phyloP scores from a whole-genome alignment of 2,329 filamentous ascomycete genomes.

The Cyphellophora attinorum region DNA sequence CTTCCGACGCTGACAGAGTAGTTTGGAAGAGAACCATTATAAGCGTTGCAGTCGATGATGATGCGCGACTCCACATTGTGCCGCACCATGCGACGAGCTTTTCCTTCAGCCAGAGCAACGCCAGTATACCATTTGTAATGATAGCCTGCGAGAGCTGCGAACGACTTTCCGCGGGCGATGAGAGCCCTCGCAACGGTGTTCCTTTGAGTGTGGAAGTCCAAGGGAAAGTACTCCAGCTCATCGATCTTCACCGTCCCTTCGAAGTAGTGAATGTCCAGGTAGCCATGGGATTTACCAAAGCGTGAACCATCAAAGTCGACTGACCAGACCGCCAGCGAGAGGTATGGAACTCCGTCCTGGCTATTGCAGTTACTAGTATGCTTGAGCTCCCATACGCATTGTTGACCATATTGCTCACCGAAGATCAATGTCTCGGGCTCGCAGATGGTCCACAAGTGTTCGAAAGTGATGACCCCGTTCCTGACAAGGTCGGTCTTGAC shows the following conservation, averaged over 20 bases:
- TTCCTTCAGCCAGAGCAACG: too few relatives aligned
- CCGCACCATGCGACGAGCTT: too few relatives aligned
- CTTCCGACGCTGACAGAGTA: too few relatives aligned
- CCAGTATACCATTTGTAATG: constrained; percentile 5
- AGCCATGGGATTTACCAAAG: constrained; percentile 2
- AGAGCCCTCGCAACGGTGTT: constrained; percentile 1
- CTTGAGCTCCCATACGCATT: too few relatives aligned
- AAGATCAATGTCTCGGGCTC: too few relatives aligned
- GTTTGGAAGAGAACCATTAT: too few relatives aligned
- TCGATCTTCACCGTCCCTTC: constrained; percentile 3
- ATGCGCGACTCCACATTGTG: too few relatives aligned
- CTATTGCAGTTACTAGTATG: too few relatives aligned
- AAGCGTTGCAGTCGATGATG: too few relatives aligned
- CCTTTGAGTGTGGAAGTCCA: constrained; percentile 1
- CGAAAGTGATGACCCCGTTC: constrained; percentile 45
- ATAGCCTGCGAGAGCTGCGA: constrained; percentile 1
- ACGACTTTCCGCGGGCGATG: constrained; percentile 1
- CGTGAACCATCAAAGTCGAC: constrained; percentile 3
- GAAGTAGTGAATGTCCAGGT: constrained; percentile 1
- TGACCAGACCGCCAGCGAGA: background rate
- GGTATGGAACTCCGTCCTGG: too few relatives aligned
- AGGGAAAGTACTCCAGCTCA: constrained; percentile 1
- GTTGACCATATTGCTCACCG: too few relatives aligned
- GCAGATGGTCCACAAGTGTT: constrained; percentile 34
- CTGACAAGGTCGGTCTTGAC: constrained; percentile 42